Percentiles rank a stretch among this genome's conserved stretches.
Conservation (phyloP, 345 rosid genomes). For the Melaleuca quinquenervia region DNA sequence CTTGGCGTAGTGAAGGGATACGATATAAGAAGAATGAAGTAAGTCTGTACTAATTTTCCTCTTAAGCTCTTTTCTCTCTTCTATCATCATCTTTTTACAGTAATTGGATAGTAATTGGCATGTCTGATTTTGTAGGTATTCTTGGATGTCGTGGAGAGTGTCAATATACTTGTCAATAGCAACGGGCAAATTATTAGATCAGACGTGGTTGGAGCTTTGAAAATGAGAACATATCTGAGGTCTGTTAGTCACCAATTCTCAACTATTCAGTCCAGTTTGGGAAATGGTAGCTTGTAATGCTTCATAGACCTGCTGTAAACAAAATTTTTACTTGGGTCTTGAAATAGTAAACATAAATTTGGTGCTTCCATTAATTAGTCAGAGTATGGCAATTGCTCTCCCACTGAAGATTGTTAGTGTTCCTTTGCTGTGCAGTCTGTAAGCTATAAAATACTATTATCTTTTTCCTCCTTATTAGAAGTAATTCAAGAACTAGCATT, state of each 20-base stretch:
- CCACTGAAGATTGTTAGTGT: neutral
- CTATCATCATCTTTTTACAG: neutral
- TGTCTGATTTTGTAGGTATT: conserved; percentile 50
- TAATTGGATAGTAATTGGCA: neutral
- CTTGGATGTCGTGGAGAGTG: conserved; percentile 90
- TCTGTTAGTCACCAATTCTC: conserved; percentile 7
- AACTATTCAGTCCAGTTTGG: neutral
- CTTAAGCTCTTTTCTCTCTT: neutral
- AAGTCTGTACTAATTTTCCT: conserved; percentile 2
- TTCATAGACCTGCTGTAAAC: neutral
- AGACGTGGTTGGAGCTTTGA: conserved; percentile 94
- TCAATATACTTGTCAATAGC: conserved; percentile 92
- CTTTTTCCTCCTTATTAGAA: neutral
- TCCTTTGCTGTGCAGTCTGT: neutral
- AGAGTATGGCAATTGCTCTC: neutral
- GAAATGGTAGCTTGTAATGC: neutral
- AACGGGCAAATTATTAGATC: conserved; percentile 91
- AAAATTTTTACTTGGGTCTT: neutral
- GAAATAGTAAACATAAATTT: neutral
- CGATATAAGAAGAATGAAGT: conserved; percentile 89
- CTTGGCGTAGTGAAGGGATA: conserved; percentile 98
- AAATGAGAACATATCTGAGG: conserved; percentile 97
- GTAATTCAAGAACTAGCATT: neutral
- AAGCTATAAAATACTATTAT: neutral
- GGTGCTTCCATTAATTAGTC: neutral